Evolutionary conservation across 2,329 filamentous ascomycete species (phyloP).

Genomic region (Talaromyces sp.): DNA sequence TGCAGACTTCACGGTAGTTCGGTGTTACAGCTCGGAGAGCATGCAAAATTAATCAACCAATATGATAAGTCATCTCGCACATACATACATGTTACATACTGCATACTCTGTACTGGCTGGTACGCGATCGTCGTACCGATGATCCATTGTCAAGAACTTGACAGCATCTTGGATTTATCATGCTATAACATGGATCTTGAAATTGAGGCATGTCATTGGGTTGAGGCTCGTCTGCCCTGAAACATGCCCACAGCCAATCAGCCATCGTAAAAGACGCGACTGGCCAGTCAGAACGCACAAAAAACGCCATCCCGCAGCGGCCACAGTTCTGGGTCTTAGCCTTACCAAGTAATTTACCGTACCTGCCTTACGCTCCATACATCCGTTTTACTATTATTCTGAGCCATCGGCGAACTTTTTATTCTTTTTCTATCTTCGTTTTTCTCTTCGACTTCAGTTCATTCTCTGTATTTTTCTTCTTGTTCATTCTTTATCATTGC

Average conservation of each 20-base stretch:
- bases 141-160: not conserved
- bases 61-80: not conserved
- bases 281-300: not conserved
- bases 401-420: too few species aligned
- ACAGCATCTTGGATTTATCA: not conserved
- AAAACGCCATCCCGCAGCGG: slow-evolving; percentile 1
- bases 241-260: not conserved
- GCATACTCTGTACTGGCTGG: not conserved
- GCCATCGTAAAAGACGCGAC: not conserved
- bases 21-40: not conserved
- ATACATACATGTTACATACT: too few species aligned
- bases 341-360: slow-evolving; percentile 1
- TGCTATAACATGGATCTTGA: too few species aligned
- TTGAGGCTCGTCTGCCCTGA: slow-evolving; percentile 2
- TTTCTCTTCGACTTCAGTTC: not conserved
- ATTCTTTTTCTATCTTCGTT: not conserved
- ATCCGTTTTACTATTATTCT: not conserved
- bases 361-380: not conserved
- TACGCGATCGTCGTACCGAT: not conserved
- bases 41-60: not conserved
- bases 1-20: too few species aligned
- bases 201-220: not conserved
- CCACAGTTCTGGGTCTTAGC: not conserved
- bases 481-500: not conserved
- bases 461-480: not conserved